Percentiles rank a stretch among this genome's conserved stretches.
These are phyloP conservation scores for Microascus cirrosus DNA, from an alignment of 2,329 filamentous ascomycete genomes.

Conservation along the genomic window DNA sequence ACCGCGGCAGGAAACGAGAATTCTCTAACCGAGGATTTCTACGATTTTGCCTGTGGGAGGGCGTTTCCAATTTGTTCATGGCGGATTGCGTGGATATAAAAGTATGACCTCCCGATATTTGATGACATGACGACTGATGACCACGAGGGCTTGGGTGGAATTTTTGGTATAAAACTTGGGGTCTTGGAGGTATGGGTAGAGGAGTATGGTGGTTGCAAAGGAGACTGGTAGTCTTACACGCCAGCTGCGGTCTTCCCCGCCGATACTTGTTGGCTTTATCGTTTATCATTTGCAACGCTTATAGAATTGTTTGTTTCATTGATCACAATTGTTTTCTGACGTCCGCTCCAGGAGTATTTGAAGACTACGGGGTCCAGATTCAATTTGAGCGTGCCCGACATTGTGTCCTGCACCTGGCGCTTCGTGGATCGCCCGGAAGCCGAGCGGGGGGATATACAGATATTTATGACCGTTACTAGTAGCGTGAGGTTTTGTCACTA, in stretches of 20 bases:
- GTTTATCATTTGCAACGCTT: background rate
- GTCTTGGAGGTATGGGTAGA: background rate
- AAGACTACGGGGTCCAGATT: background rate
- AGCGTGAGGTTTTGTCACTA: background rate
- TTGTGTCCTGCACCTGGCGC: background rate
- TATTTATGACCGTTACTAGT: background rate
- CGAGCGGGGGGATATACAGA: background rate
- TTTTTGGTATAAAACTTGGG: background rate
- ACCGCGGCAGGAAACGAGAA: slow-evolving; percentile 1
- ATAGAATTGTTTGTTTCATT: background rate
- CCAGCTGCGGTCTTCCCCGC: background rate
- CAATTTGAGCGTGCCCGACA: background rate
- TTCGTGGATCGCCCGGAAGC: background rate
- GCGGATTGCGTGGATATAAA: background rate
- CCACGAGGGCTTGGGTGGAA: background rate
- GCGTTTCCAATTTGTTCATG: background rate
- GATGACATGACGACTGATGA: background rate
- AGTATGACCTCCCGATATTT: background rate
- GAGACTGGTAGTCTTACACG: background rate
- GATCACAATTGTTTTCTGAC: background rate
- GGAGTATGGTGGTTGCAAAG: background rate
- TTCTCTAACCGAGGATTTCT: background rate
- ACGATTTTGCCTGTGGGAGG: background rate
- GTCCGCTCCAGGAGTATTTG: background rate
- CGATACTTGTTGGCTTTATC: background rate